Base-by-base conservation (phyloP, 2,329 filamentous ascomycete genomes). In the Sarocladium kiliense region DNA sequence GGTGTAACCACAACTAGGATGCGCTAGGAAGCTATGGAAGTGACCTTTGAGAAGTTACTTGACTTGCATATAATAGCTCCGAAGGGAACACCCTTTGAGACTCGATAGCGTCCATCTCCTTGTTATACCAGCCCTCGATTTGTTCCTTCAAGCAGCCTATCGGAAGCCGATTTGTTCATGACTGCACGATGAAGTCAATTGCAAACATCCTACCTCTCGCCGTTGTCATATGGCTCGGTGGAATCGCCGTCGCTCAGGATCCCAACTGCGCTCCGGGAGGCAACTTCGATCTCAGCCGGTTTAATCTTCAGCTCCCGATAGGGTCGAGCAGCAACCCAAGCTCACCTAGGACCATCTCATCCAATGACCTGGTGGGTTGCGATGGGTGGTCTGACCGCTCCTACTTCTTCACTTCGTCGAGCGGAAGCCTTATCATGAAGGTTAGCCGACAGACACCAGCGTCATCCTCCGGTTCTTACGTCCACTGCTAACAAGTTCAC, bases 231-330 rank as follows among this genome's bases (percentile, higher is more conserved):
- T 30, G 27, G 27, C 49, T 53, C 25, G 49, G n/a, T 18, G 25
- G 5, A 5, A 23, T 19, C 27, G 49, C 26, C 16, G 11, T 14
- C 7, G 47, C 47, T 3, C 23, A 51, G 23, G 47, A 51, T 32
- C 47, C 47, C 23, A 16, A 25, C 30, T 53, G 49, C 49, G 32
- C 27, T 21, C 49, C 49, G 18, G 49, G 49, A 18, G 67, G 67
- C 9, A 70, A 68, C 58, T 67, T 70, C 53, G 64, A 71, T 54
- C 67, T 70, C 26, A 58, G 59, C 14, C 57, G 60, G 18, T 70
- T 68, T 63, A 68, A 60, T 10, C 68, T 76, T 2, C 72, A 75
- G 56, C 66, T 75, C 1, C 72, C 73, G 2, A 68, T 61, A 16
- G 72, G 70, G 53, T 63, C 19, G 23, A 34, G 54, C 10, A 54